Conservation (phyloP, 1,284 basidiomycete species). For the Stygiomarasmius scandens region DNA sequence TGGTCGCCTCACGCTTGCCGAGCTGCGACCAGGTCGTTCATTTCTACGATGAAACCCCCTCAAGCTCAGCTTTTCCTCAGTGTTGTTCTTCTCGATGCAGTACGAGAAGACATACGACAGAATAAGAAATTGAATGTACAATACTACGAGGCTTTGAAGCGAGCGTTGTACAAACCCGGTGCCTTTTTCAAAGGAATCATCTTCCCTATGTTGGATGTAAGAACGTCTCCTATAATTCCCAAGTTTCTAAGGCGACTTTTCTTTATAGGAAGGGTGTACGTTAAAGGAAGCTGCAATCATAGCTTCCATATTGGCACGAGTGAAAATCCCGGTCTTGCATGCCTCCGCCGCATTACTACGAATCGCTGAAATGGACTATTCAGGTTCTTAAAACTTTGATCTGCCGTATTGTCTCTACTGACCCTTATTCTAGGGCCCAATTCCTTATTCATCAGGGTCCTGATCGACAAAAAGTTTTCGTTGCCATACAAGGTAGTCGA, state of each 20-base stretch:
- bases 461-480: constrained; percentile 98
- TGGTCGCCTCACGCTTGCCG: constrained; percentile 97
- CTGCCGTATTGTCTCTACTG: neutral
- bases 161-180: constrained; percentile 93
- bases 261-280: constrained; percentile 70
- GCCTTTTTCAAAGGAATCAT: constrained; percentile 99
- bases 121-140: constrained; percentile 92
- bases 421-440: constrained; percentile 72
- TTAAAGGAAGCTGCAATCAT: constrained; percentile 96
- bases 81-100: constrained; percentile 89
- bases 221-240: no score
- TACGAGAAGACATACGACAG: constrained; percentile 87
- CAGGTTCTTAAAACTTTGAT: constrained; percentile 48
- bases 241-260: neutral
- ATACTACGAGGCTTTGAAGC: constrained; percentile 91
- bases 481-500: constrained; percentile 99
- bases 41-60: constrained; percentile 95
- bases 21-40: constrained; percentile 94
- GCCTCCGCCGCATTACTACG: constrained; percentile 94
- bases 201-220: constrained; percentile 91
- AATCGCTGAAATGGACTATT: constrained; percentile 96
- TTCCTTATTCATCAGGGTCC: constrained; percentile 94
- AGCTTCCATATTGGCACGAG: constrained; percentile 89
- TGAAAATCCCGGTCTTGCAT: constrained; percentile 94
- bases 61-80: constrained; percentile 95